A percentile compares a stretch with the other conserved stretches of the same genome.
phyloP scores from a whole-genome alignment of 2,329 filamentous ascomycete species.

The Teratosphaeria epicoccoides region DNA sequence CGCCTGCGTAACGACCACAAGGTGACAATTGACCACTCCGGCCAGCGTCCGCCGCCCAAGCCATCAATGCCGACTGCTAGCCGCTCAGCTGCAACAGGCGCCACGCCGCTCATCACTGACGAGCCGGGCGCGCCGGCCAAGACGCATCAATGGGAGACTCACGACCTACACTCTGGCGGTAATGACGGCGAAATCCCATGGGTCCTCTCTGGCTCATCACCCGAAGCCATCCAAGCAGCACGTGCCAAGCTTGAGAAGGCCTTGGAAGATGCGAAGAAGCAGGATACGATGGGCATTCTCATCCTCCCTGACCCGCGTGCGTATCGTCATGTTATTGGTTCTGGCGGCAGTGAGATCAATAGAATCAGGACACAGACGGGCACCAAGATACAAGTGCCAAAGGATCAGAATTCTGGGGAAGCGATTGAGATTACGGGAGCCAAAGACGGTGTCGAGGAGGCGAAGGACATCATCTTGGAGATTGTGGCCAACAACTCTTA shows the following conservation, averaged over 20 bases:
- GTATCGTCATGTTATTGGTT: slow-evolving; percentile 83
- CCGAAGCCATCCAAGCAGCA: slow-evolving; percentile 73
- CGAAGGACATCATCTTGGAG: slow-evolving; percentile 78
- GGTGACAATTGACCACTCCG: slow-evolving; percentile 85
- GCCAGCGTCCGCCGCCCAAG: slow-evolving; percentile 64
- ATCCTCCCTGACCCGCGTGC: slow-evolving; percentile 80
- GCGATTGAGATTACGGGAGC: slow-evolving; percentile 83
- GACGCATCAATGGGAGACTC: slow-evolving; percentile 72
- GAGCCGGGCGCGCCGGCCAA: slow-evolving; percentile 49
- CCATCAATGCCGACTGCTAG: slow-evolving; percentile 40
- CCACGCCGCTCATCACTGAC: slow-evolving; percentile 87
- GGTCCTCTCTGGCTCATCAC: slow-evolving; percentile 64
- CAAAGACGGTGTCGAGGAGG: slow-evolving; percentile 71
- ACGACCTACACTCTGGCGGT: slow-evolving; percentile 63
- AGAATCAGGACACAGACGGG: slow-evolving; percentile 82
- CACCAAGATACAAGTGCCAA: slow-evolving; percentile 87
- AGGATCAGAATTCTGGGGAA: slow-evolving; percentile 62
- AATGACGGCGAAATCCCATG: slow-evolving; percentile 62
- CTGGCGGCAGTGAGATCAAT: slow-evolving; percentile 84
- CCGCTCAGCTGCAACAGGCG: slow-evolving; percentile 34
- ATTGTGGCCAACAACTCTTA: slow-evolving; percentile 47
- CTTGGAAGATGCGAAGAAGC: slow-evolving; percentile 59
- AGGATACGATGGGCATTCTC: slow-evolving; percentile 70
- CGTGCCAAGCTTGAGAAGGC: slow-evolving; percentile 63
- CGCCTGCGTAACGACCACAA: slow-evolving; percentile 74